These are phyloP conservation scores for Cytospora schulzeri DNA, from an alignment of 2,329 filamentous ascomycete genomes.

Conservation along the genomic window DNA sequence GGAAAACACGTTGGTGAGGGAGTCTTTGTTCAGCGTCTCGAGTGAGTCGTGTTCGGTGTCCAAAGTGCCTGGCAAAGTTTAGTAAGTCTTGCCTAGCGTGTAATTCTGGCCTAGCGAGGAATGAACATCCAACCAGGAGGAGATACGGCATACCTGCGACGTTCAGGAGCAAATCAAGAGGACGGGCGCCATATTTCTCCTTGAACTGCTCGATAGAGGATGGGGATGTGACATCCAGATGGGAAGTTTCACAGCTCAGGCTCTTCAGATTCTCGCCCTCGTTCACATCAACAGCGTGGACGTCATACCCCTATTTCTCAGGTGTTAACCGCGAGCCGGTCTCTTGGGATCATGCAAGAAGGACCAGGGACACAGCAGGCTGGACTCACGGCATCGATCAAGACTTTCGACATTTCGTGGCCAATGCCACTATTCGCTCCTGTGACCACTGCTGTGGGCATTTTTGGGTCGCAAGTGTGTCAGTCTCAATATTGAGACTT, in stretches of 20 bases:
- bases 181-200: slow-evolving; percentile 15
- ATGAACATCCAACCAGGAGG: not conserved
- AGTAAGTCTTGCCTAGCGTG: not conserved
- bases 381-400: slow-evolving; percentile 29
- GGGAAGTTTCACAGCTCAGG: slow-evolving; percentile 24
- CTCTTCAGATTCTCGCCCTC: slow-evolving; percentile 24
- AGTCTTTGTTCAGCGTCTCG: slow-evolving; percentile 36
- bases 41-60: slow-evolving; percentile 27
- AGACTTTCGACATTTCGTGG: slow-evolving; percentile 37
- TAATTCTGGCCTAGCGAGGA: not conserved
- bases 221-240: slow-evolving; percentile 25
- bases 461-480: slow-evolving; percentile 22
- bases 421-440: slow-evolving; percentile 46
- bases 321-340: not conserved
- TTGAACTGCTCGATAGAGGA: slow-evolving; percentile 23
- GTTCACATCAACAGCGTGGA: slow-evolving; percentile 29
- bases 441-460: slow-evolving; percentile 44
- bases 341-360: too few species aligned
- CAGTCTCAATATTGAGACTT: not conserved
- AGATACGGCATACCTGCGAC: slow-evolving; percentile 22
- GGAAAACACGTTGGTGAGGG: slow-evolving; percentile 41
- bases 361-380: too few species aligned
- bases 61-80: slow-evolving; percentile 35
- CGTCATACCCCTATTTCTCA: slow-evolving; percentile 26
- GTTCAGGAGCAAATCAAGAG: slow-evolving; percentile 25